Conservation (phyloP, 2,329 filamentous ascomycete species). For the Talaromyces sp. region DNA sequence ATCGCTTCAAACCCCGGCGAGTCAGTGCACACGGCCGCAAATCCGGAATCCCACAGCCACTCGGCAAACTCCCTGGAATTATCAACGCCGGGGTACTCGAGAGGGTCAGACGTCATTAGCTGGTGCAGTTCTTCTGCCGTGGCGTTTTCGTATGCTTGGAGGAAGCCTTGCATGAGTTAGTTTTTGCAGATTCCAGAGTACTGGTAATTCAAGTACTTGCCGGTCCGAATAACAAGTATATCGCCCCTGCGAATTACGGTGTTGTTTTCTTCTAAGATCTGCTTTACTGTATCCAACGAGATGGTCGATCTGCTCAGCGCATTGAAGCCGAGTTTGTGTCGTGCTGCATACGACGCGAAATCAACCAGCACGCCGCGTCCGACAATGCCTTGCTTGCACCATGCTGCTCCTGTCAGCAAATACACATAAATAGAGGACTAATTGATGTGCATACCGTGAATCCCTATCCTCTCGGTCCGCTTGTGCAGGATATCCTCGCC, state of each 20-base stretch:
- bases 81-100: slow-evolving; percentile 36
- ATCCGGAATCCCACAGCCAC: slow-evolving; percentile 55
- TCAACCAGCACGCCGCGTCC: slow-evolving; percentile 52
- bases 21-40: slow-evolving; percentile 31
- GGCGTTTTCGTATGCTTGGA: slow-evolving; percentile 16
- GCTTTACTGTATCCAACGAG: neutral
- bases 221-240: neutral
- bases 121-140: slow-evolving; percentile 15
- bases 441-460: slow-evolving; percentile 18
- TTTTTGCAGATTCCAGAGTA: slow-evolving; percentile 14
- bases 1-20: slow-evolving; percentile 23
- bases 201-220: neutral
- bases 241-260: neutral
- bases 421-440: slow-evolving; percentile 5
- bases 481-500: slow-evolving; percentile 21
- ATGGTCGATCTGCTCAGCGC: slow-evolving; percentile 7
- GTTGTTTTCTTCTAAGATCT: slow-evolving; percentile 6
- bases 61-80: slow-evolving; percentile 43
- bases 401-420: slow-evolving; percentile 23
- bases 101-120: slow-evolving; percentile 7
- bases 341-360: slow-evolving; percentile 47
- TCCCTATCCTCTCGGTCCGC: neutral
- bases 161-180: slow-evolving; percentile 19
- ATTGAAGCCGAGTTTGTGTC: slow-evolving; percentile 17
- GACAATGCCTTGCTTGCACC: slow-evolving; percentile 43